A percentile compares a stretch with the other conserved stretches of the same genome.
These are phyloP conservation scores for Schizothecium vesticola DNA, from an alignment of 495 filamentous ascomycete species.

Conservation along the genomic window DNA sequence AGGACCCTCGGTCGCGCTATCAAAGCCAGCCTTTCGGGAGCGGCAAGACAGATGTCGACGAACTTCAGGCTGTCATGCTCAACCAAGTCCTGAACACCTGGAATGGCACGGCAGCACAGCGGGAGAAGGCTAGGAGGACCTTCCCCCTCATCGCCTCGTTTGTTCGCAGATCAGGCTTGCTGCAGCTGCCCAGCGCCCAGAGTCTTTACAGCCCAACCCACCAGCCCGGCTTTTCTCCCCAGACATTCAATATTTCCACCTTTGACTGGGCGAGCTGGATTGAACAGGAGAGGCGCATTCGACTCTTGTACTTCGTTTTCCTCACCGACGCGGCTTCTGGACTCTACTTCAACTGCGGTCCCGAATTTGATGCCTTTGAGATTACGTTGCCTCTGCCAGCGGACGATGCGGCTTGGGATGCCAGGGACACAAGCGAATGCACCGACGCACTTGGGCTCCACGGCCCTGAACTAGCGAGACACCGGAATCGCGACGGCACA, in stretches of 20 bases:
- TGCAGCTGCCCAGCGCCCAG: constrained; percentile 38
- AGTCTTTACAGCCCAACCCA: constrained; percentile 40
- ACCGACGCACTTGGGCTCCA: constrained; percentile 55
- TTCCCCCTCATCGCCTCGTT: constrained; percentile 50
- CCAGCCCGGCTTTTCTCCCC: constrained; percentile 34
- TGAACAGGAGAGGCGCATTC: constrained; percentile 60
- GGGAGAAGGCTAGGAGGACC: constrained; percentile 47
- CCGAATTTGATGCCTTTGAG: constrained; percentile 52
- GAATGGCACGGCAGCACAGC: constrained; percentile 57
- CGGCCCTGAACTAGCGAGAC: constrained; percentile 40
- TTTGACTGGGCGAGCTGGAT: constrained; percentile 61
- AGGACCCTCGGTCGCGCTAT: constrained; percentile 30
- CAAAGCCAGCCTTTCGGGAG: constrained; percentile 28
- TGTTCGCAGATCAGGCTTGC: constrained; percentile 45
- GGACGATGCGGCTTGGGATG: constrained; percentile 65
- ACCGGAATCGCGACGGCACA: constrained; percentile 52
- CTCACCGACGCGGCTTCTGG: constrained; percentile 52
- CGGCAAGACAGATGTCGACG: constrained; percentile 43
- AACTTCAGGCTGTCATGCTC: constrained; percentile 55
- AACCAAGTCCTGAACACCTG: constrained; percentile 54
- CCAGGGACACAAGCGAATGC: constrained; percentile 47
- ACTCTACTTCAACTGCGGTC: constrained; percentile 59
- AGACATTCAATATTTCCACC: constrained; percentile 29
- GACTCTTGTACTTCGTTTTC: constrained; percentile 56
- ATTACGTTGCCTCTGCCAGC: constrained; percentile 56